Conservation (phyloP, 179 eudicot species). For the Drosera spatulata region DNA sequence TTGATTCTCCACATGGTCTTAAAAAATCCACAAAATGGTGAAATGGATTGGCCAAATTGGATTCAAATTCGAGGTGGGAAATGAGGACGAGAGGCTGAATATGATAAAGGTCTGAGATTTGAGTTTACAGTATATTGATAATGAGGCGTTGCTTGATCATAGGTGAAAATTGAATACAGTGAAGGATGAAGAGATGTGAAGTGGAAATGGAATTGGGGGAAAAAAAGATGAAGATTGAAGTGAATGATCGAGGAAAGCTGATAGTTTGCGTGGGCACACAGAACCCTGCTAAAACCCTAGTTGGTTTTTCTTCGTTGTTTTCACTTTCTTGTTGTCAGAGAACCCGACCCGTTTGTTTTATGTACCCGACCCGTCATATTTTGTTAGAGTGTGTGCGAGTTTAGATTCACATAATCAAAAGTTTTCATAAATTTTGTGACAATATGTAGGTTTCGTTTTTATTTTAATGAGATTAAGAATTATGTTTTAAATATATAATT, state of each 20-base stretch:
- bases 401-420: too few species aligned
- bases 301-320: conserved; percentile 1
- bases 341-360: not conserved
- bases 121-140: not conserved
- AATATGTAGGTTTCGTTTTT: too few species aligned
- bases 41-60: not conserved
- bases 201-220: not conserved
- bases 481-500: too few species aligned
- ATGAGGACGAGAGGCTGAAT: not conserved
- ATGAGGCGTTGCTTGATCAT: not conserved
- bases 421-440: too few species aligned
- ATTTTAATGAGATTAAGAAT: too few species aligned
- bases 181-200: not conserved
- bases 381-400: too few species aligned
- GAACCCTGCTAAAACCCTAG: conserved; percentile 24
- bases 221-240: not conserved
- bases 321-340: not conserved
- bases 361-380: too few species aligned
- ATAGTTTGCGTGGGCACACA: not conserved
- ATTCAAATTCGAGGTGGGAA: not conserved
- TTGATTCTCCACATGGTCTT: conserved; percentile 24
- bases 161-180: not conserved
- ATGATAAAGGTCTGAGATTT: too few species aligned
- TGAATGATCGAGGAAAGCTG: not conserved
- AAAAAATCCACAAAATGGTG: not conserved